phyloP scores from a whole-genome alignment of 495 filamentous ascomycete species.

The Xylaria castorea region DNA sequence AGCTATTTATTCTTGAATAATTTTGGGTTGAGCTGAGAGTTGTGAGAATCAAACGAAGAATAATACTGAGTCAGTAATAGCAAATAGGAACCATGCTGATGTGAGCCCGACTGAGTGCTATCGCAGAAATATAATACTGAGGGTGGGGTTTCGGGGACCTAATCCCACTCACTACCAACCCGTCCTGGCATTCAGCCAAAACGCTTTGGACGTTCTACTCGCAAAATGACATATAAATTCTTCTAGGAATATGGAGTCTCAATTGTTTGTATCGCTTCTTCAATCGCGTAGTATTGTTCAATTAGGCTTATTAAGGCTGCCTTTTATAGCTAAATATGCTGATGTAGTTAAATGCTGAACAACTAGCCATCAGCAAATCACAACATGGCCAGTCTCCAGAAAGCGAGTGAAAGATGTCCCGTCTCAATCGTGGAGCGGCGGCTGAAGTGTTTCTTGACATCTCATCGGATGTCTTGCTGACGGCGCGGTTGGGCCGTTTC shows the following conservation, averaged over 20 bases:
- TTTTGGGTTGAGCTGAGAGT: neutral
- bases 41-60: neutral
- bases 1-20: neutral
- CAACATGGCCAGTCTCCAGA: neutral
- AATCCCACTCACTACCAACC: neutral
- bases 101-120: neutral
- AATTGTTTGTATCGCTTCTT: neutral
- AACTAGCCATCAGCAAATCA: neutral
- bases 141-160: constrained; percentile 16
- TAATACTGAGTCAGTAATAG: neutral
- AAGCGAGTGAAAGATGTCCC: neutral
- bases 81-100: neutral
- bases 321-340: neutral
- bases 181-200: neutral
- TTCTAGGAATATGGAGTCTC: neutral
- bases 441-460: neutral
- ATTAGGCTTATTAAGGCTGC: constrained; percentile 10
- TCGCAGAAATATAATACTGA: neutral
- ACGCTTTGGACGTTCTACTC: neutral
- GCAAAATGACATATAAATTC: neutral
- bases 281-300: neutral
- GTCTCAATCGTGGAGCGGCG: neutral
- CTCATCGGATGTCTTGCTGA: neutral
- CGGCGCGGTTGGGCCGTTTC: neutral
- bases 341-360: neutral